phyloP scores from a whole-genome alignment of 305 asterid genomes.

The Fraxinus dipetala region DNA sequence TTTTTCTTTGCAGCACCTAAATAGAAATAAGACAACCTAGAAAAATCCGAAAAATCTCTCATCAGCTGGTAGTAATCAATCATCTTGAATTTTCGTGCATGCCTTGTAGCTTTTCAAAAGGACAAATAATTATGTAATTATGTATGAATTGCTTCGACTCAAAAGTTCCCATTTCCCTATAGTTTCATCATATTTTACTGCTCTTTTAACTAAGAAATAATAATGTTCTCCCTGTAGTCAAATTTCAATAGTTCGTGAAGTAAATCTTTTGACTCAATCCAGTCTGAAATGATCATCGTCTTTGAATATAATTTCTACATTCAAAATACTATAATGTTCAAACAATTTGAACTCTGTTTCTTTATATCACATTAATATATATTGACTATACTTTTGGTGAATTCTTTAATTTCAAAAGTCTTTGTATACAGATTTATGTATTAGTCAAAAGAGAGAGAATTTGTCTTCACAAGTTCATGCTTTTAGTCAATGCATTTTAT shows the following conservation, averaged over 20 bases:
- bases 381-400: background rate
- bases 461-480: background rate
- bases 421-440: background rate
- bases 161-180: background rate
- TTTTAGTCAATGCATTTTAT: background rate
- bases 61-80: background rate
- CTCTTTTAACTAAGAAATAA: background rate
- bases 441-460: background rate
- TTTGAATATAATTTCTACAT: constrained; percentile 24
- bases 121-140: background rate
- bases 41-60: background rate
- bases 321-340: constrained; percentile 7
- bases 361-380: background rate
- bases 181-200: background rate
- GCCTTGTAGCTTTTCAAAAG: background rate
- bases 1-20: background rate
- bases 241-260: constrained; percentile 21
- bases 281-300: constrained; percentile 12
- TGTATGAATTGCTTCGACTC: background rate
- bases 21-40: background rate
- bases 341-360: background rate
- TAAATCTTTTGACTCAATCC: constrained; percentile 20
- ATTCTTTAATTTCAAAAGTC: background rate
- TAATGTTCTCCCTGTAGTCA: constrained; percentile 6
- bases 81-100: background rate